Conservation (phyloP, 768 basidiomycete species). For the Tricholoma sp. region DNA sequence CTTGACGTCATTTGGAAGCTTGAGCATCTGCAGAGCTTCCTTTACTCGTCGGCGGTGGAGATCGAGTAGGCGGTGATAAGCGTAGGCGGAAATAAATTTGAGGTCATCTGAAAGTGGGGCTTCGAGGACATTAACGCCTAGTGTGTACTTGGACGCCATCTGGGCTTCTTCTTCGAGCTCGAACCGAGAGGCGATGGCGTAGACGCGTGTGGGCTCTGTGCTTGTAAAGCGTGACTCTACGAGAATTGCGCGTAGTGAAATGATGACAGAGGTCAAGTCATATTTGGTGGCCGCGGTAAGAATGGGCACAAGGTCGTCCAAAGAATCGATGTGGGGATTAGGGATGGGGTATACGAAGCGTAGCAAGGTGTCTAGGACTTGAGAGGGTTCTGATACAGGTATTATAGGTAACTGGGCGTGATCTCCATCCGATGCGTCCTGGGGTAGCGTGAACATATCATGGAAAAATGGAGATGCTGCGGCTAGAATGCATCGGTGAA, state of each 20-base stretch:
- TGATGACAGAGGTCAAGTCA: constrained; percentile 45
- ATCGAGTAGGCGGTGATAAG: constrained; percentile 59
- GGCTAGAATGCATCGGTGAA: constrained; percentile 58
- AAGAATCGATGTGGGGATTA: constrained; percentile 42
- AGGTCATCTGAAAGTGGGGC: constrained; percentile 58
- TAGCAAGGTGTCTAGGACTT: constrained; percentile 44
- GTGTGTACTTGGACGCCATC: constrained; percentile 55
- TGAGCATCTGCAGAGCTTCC: constrained; percentile 44
- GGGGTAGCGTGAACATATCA: constrained; percentile 66
- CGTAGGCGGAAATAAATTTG: constrained; percentile 60
- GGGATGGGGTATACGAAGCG: constrained; percentile 59
- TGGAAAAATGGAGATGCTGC: constrained; percentile 64
- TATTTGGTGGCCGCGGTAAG: constrained; percentile 60
- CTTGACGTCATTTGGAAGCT: constrained; percentile 43
- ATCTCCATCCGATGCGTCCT: constrained; percentile 21
- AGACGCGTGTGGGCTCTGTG: constrained; percentile 53
- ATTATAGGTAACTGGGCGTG: constrained; percentile 34
- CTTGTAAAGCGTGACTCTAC: constrained; percentile 44
- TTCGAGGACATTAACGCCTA: constrained; percentile 47
- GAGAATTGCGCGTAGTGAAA: constrained; percentile 46
- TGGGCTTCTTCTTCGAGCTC: constrained; percentile 60
- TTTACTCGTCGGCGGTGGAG: constrained; percentile 52
- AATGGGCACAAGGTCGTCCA: constrained; percentile 49
- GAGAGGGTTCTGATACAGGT: constrained; percentile 47
- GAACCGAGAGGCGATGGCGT: constrained; percentile 64